phyloP scores from a whole-genome alignment of 2,329 filamentous ascomycete genomes.

The Xylaria sp. region DNA sequence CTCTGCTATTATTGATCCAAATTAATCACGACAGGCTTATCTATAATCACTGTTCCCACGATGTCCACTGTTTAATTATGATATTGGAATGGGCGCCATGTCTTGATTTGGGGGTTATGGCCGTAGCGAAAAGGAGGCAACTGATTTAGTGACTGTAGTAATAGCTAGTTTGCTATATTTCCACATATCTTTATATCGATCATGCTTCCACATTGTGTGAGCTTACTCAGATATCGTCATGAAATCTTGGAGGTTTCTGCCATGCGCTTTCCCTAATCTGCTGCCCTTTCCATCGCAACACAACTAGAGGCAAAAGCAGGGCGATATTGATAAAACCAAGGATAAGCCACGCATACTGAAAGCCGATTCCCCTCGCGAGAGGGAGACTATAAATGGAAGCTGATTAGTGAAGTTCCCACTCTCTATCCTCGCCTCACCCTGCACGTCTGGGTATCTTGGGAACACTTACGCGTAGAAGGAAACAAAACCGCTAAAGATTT shows the following conservation, averaged over 20 bases:
- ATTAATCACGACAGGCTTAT: no score
- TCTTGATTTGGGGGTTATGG: no score
- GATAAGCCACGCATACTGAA: constrained; percentile 17
- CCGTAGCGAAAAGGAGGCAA: no score
- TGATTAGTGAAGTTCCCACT: background rate
- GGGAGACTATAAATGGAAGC: constrained; percentile 3
- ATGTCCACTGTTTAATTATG: no score
- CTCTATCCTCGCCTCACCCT: background rate
- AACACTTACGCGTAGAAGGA: constrained; percentile 20
- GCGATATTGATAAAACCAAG: constrained; percentile 15
- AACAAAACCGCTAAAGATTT: constrained; percentile 15
- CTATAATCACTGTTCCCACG: no score
- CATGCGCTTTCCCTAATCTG: constrained; percentile 18
- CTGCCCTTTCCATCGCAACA: constrained; percentile 15
- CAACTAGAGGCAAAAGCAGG: constrained; percentile 11
- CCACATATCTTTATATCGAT: background rate
- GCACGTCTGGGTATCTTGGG: background rate
- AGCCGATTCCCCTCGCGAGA: constrained; percentile 7
- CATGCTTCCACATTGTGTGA: background rate
- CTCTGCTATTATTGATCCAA: no score
- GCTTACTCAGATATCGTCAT: constrained; percentile 16
- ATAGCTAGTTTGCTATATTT: no score
- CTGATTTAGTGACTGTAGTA: no score
- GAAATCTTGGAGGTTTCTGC: constrained; percentile 16
- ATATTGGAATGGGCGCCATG: no score